Percentiles rank a stretch among this genome's conserved stretches.
These are phyloP conservation scores for Sonneratia alba DNA, from an alignment of 345 rosid genomes.

Conservation along the genomic window DNA sequence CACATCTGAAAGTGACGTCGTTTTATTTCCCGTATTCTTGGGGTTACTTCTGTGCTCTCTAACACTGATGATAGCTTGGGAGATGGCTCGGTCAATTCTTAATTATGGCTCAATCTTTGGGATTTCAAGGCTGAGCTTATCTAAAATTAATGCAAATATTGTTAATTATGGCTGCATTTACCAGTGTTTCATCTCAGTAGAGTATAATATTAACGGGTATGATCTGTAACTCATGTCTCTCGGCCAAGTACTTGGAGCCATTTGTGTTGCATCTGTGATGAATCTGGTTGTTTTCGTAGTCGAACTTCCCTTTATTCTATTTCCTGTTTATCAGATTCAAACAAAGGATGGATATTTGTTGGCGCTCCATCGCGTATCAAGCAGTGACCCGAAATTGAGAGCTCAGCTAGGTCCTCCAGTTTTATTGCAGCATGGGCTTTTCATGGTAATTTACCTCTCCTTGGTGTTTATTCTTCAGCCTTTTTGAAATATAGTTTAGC, in stretches of 20 bases:
- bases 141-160: not conserved
- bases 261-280: not conserved
- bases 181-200: not conserved
- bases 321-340: constrained; percentile 34
- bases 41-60: not conserved
- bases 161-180: not conserved
- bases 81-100: not conserved
- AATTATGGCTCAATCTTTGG: no score
- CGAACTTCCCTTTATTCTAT: not conserved
- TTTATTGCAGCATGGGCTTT: constrained; percentile 82
- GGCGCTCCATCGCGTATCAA: constrained; percentile 73
- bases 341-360: constrained; percentile 76
- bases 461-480: not conserved
- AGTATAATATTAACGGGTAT: not conserved
- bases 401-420: constrained; percentile 47
- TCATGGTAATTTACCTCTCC: constrained; percentile 46
- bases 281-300: not conserved
- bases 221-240: not conserved
- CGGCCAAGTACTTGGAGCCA: not conserved
- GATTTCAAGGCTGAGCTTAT: not conserved
- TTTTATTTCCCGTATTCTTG: not conserved
- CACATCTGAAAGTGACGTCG: not conserved
- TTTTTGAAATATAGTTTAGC: not conserved
- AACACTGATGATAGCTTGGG: not conserved
- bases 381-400: constrained; percentile 19